Evolutionary conservation across 371 early-diverging fungal species (phyloP), one percentile per base, ranked within the genome.

Genomic region (Phascolomyces articulosus): DNA sequence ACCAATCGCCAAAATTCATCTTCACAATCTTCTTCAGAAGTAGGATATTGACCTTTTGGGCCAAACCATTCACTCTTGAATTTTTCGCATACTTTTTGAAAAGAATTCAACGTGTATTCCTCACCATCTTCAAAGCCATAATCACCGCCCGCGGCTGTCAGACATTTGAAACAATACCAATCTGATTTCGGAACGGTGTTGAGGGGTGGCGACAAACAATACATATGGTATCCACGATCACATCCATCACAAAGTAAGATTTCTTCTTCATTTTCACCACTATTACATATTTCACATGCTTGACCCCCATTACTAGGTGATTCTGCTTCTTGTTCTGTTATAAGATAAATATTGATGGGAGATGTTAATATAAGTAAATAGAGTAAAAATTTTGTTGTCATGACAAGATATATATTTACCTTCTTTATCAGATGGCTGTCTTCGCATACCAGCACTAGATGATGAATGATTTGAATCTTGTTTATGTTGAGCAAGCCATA

Each of bases 1-100:
- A 95, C 93, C 28, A 96, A 83, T 34, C 93, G 76, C 98, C 98
- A 98, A 71, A 97, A 98, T 76, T 96, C 97, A n/a, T 82, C 72
- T 75, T 98, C 98, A 26, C 92, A 89, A 23, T 88, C 90, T 56
- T 91, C 87, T 68, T 96, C 97, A 0, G 90, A 78, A 1, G 94
- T 88, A 20, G 73, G 74, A 20, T 65, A 48, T 41, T 64, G 68
- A 28, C 44, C 28, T 18, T 59, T 59, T 13, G 38, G n/a, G 18
- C 28, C 60, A 59, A 97, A 96, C 84, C 89, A 93, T 16, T 80
- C 67, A 29, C 84, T 79, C 77, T 96, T 95, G 79, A 97, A 97
- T 18, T 73, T 77, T 62, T 95, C 87, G 69, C 92, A 88, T 29
- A 88, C 84, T 55, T 86, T 72, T 67, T 95, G 91, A 70, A 98